Conservation (phyloP, 2,329 filamentous ascomycete genomes). For the Paecilomyces sp. region DNA sequence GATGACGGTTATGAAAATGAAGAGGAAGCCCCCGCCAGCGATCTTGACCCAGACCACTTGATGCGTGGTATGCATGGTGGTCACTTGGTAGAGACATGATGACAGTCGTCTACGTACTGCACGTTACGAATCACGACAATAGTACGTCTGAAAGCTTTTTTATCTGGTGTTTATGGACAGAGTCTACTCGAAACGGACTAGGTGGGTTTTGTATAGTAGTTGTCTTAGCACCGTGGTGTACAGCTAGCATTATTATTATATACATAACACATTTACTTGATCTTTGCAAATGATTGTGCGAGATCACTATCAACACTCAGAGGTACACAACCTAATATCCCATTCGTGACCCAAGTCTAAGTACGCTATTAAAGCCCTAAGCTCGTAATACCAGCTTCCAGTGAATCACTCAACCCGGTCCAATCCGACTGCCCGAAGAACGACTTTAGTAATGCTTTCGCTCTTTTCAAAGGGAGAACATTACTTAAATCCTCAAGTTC, state of each 20-base stretch:
- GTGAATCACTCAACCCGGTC: too few species aligned
- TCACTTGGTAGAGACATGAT: not conserved
- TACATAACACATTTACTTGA: not conserved
- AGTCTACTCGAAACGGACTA: not conserved
- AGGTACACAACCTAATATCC: too few species aligned
- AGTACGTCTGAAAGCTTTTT: not conserved
- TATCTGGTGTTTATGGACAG: not conserved
- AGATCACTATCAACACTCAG: too few species aligned
- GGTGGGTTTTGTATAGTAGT: not conserved
- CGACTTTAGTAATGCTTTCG: too few species aligned
- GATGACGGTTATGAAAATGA: slow-evolving; percentile 12
- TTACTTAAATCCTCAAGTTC: too few species aligned
- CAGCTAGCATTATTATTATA: not conserved
- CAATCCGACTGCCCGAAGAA: too few species aligned
- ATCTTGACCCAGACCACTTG: not conserved
- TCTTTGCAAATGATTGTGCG: not conserved
- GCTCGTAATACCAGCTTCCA: too few species aligned
- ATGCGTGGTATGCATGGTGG: not conserved
- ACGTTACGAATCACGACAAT: not conserved
- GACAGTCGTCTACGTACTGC: not conserved
- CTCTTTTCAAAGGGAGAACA: too few species aligned
- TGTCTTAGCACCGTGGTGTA: not conserved
- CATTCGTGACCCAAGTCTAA: too few species aligned
- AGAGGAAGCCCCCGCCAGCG: not conserved
- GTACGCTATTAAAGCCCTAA: too few species aligned